Evolutionary conservation across 768 basidiomycete species (phyloP).

Genomic region (Rhodosporidiobolus sp.): DNA sequence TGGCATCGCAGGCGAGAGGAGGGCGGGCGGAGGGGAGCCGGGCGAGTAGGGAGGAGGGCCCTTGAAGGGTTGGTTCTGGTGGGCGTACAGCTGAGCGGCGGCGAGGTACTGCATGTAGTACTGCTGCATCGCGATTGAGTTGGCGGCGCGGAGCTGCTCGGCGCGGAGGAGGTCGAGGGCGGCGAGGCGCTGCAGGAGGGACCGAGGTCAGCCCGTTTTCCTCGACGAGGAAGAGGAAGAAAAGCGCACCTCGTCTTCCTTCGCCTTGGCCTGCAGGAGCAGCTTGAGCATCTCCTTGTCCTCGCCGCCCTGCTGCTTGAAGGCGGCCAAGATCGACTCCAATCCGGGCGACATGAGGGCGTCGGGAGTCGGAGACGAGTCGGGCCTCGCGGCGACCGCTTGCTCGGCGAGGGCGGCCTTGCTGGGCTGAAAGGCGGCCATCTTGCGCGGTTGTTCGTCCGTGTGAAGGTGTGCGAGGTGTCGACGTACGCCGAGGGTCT

Average conservation of each 20-base stretch:
- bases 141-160: slow-evolving; percentile 36
- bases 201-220: not conserved
- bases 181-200: slow-evolving; percentile 24
- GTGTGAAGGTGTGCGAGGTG: too few species aligned
- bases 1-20: too few species aligned
- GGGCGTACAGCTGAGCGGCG: slow-evolving; percentile 4
- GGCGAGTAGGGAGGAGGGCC: slow-evolving; percentile 25
- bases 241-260: slow-evolving; percentile 34
- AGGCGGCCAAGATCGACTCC: slow-evolving; percentile 18
- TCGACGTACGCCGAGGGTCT: too few species aligned
- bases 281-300: slow-evolving; percentile 32
- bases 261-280: slow-evolving; percentile 25
- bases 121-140: slow-evolving; percentile 16
- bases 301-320: slow-evolving; percentile 10
- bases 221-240: not conserved
- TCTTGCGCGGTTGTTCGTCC: too few species aligned
- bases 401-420: too few species aligned
- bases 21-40: slow-evolving; percentile 12
- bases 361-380: not conserved
- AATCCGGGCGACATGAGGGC: slow-evolving; percentile 15
- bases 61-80: not conserved
- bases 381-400: too few species aligned
- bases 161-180: slow-evolving; percentile 35
- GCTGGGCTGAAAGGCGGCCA: too few species aligned
- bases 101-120: slow-evolving; percentile 19